Base-by-base conservation (phyloP, 2,329 filamentous ascomycete genomes). In the Colletotrichum sojae region DNA sequence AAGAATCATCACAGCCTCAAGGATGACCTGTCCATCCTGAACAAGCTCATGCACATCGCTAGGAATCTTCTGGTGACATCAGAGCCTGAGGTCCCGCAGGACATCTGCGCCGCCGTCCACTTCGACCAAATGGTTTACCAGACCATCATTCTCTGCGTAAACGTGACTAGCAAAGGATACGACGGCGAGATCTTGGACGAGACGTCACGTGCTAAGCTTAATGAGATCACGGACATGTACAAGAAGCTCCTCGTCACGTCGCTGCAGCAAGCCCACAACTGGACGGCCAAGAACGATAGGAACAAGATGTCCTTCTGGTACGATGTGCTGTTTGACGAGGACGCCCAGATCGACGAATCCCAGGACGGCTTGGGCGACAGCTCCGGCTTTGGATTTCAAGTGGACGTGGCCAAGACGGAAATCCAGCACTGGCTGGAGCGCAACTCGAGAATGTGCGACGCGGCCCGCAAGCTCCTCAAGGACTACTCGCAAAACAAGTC, bases 271-370 rank as follows among this genome's bases (percentile, higher is more conserved):
- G 87, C 89, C 2, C 89, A 91, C 72, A 92, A 92, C 76, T 91
- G 90, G 89, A 90, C 89, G 1, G 89, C 89, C 64, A 90, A 90
- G 70, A 90, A 91, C 73, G 89, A 91, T 74, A 82, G 90, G 43
- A 91, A 91, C 77, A 92, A 92, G 76, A 91, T 91, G 88, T 84
- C 87, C 0, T 91, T 92, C 69, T 92, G 90, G 89, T 88, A 87
- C 64, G 88, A 89, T 62, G 88, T 91, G 31, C 79, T 92, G 8
- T 91, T 91, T 63, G 89, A 91, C 62, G 88, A 89, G 36, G 84
- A 86, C 36, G 82, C 81, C 6, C 80, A 79, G 3, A 78, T 82
- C 36, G 82, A 82, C 9, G 82, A 83, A 53, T 83, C 85, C 2
- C 85, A 88, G 45, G 87, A 90, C 64, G 80, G 80, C 2, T 78